Percentiles rank a stretch among this genome's conserved stretches.
Evolutionary conservation across 1,284 basidiomycete genomes (phyloP).

Genomic region (Leccinum glutinopallens): DNA sequence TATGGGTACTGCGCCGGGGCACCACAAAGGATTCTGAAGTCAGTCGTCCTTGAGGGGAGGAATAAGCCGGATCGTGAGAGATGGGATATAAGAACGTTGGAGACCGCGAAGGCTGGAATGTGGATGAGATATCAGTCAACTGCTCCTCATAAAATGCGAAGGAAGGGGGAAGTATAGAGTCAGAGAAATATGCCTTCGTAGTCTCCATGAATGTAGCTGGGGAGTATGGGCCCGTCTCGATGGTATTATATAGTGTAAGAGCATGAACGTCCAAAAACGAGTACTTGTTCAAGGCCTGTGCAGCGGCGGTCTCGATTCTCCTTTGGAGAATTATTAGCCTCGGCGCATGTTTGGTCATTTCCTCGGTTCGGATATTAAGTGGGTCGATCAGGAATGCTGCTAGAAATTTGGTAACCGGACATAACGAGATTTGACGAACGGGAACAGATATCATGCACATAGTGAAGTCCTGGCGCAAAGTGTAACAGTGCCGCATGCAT

Average conservation of each 20-base stretch:
- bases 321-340: neutral
- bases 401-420: neutral
- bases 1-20: neutral
- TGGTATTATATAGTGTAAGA: neutral
- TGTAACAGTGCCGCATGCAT: neutral
- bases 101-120: neutral
- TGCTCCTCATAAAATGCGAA: neutral
- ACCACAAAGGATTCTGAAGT: neutral
- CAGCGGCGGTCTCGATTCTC: neutral
- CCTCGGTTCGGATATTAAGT: neutral
- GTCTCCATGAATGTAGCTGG: neutral
- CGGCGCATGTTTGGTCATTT: neutral
- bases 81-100: neutral
- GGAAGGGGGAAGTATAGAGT: neutral
- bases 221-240: neutral
- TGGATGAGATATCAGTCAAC: neutral
- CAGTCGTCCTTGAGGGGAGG: neutral
- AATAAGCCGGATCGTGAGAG: neutral
- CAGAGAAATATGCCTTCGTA: neutral
- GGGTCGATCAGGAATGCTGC: neutral
- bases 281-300: neutral
- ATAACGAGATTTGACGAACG: neutral
- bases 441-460: neutral
- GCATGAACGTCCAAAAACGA: neutral
- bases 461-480: neutral